These are phyloP conservation scores for Lichtheimia ramosa DNA, from an alignment of 371 early-diverging fungal species.

Conservation along the genomic window DNA sequence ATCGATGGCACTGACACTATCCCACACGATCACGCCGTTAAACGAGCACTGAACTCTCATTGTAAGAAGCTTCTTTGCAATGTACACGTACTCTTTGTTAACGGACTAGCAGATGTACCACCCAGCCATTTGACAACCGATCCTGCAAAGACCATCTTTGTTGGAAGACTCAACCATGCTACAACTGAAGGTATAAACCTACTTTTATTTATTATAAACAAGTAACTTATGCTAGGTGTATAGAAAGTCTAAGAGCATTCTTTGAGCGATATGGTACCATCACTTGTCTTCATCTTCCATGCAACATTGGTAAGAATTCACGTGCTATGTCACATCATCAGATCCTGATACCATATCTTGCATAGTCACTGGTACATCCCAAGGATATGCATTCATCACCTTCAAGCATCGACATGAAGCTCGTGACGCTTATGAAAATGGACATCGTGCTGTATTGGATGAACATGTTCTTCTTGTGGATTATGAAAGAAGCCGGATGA, in stretches of 20 bases:
- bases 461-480: conserved; percentile 54
- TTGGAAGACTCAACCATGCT: conserved; percentile 45
- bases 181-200: conserved; percentile 40
- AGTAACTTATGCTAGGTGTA: background rate
- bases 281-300: conserved; percentile 18
- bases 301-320: conserved; percentile 39
- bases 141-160: conserved; percentile 53
- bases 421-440: conserved; percentile 42
- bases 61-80: conserved; percentile 25
- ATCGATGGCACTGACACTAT: conserved; percentile 53
- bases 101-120: conserved; percentile 26
- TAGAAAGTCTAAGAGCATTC: conserved; percentile 6
- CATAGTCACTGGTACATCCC: conserved; percentile 57
- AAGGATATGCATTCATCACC: conserved; percentile 61
- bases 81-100: background rate
- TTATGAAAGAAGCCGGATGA: conserved; percentile 54
- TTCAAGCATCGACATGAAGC: conserved; percentile 32
- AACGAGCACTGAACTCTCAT: conserved; percentile 36
- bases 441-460: conserved; percentile 39
- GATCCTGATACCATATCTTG: too few species aligned
- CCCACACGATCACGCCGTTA: conserved; percentile 56
- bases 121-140: conserved; percentile 32
- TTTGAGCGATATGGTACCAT: conserved; percentile 49
- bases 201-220: background rate
- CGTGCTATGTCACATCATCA: background rate